These are phyloP conservation scores for Ophiostoma perfectum DNA, from an alignment of 2,329 filamentous ascomycete species.

Conservation along the genomic window DNA sequence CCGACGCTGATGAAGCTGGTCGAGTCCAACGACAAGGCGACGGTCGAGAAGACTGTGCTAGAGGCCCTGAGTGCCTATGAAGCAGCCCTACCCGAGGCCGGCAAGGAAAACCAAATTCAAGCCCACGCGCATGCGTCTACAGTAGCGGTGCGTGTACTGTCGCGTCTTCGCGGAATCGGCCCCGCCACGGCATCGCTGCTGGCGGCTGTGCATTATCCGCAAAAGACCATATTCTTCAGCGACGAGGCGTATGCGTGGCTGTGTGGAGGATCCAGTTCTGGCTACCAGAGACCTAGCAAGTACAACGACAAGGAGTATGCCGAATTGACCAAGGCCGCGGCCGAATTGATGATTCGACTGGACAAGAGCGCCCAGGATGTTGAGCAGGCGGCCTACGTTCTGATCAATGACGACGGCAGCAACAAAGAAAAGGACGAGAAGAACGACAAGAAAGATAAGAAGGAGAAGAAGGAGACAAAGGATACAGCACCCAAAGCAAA, in stretches of 20 bases:
- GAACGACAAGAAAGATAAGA: background rate
- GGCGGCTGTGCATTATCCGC: constrained; percentile 58
- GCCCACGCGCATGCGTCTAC: constrained; percentile 28
- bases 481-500: background rate
- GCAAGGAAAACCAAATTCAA: constrained; percentile 32
- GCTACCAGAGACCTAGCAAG: constrained; percentile 46
- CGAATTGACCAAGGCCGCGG: constrained; percentile 44
- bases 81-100: constrained; percentile 36
- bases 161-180: constrained; percentile 65
- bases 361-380: constrained; percentile 47
- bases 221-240: constrained; percentile 65
- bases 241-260: constrained; percentile 75
- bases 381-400: constrained; percentile 66
- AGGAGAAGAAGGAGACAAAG: background rate
- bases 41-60: constrained; percentile 45
- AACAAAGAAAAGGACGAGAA: no score
- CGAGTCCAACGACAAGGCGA: constrained; percentile 51
- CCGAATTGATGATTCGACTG: constrained; percentile 44
- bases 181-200: constrained; percentile 74
- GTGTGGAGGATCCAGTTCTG: constrained; percentile 47
- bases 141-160: constrained; percentile 49
- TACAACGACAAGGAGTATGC: constrained; percentile 67
- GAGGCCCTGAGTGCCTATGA: constrained; percentile 42
- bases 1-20: constrained; percentile 57
- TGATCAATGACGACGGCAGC: constrained; percentile 39